A percentile compares a stretch with the other conserved stretches of the same genome.
Conservation (phyloP, 2,329 filamentous ascomycete genomes). For the Aulographum hederae region DNA sequence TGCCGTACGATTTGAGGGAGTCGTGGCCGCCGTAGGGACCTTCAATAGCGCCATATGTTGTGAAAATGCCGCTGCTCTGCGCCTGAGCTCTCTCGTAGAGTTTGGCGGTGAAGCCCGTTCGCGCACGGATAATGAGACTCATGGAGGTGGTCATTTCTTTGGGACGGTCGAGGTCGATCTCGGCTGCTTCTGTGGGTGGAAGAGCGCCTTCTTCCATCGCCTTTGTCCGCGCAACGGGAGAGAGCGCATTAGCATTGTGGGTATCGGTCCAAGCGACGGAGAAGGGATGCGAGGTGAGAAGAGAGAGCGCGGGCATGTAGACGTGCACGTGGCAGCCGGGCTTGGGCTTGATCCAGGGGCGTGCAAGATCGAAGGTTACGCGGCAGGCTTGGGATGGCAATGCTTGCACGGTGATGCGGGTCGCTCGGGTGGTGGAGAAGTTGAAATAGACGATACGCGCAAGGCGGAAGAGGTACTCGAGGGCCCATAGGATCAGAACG, state of each 20-base stretch:
- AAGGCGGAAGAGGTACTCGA: slow-evolving; percentile 38
- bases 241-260: too few relatives aligned
- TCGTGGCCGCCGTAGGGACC: slow-evolving; percentile 61
- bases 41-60: slow-evolving; percentile 50
- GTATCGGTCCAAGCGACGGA: slow-evolving; percentile 29
- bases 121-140: slow-evolving; percentile 54
- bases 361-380: slow-evolving; percentile 40
- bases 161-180: slow-evolving; percentile 8
- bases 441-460: slow-evolving; percentile 34
- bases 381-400: slow-evolving; percentile 40
- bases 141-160: slow-evolving; percentile 27
- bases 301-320: slow-evolving; percentile 30
- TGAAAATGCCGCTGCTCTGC: slow-evolving; percentile 23
- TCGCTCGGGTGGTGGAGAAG: slow-evolving; percentile 25
- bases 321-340: slow-evolving; percentile 43
- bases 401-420: slow-evolving; percentile 36
- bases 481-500: slow-evolving; percentile 58
- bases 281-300: slow-evolving; percentile 29
- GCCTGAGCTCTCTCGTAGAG: slow-evolving; percentile 46
- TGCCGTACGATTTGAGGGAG: slow-evolving; percentile 56
- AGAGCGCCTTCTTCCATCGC: slow-evolving; percentile 6
- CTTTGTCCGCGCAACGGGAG: too few relatives aligned
- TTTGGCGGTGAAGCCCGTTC: slow-evolving; percentile 54
- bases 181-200: slow-evolving; percentile 4
- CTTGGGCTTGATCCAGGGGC: slow-evolving; percentile 28